Percentiles rank a stretch among this genome's conserved stretches.
These are phyloP conservation scores for Backusella morwellensis DNA, from an alignment of 192 early-diverging fungal species.

Conservation along the genomic window DNA sequence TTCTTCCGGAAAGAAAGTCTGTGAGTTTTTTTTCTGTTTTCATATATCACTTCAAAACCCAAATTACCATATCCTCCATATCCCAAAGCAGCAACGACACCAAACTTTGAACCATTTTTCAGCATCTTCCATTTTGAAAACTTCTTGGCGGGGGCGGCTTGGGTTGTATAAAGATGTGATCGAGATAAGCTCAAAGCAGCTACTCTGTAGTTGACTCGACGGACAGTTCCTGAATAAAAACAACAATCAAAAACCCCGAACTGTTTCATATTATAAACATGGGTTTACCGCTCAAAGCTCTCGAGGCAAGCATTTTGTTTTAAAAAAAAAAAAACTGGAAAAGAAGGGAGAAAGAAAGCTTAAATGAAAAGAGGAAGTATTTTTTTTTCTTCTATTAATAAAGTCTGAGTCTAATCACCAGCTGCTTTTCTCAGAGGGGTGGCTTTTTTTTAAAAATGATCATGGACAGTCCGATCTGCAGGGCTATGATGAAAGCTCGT, in stretches of 20 bases:
- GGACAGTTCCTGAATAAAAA: not conserved
- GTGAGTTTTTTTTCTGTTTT: not conserved
- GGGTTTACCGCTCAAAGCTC: not conserved
- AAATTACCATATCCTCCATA: conserved; percentile 13
- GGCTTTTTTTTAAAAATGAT: not conserved
- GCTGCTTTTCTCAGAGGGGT: not conserved
- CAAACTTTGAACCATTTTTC: conserved; percentile 12
- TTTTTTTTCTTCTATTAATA: not conserved
- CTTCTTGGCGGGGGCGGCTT: not conserved
- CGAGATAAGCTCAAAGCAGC: not conserved
- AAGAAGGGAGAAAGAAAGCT: not conserved
- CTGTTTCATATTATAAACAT: not conserved
- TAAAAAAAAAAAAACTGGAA: not conserved
- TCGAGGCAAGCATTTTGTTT: not conserved
- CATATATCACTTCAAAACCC: not conserved
- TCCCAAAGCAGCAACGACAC: conserved; percentile 17
- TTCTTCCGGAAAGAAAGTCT: conserved; percentile 19
- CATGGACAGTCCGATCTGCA: not conserved
- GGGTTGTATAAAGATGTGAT: not conserved
- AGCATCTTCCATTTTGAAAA: conserved; percentile 17
- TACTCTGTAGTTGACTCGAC: not conserved
- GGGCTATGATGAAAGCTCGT: conserved; percentile 1
- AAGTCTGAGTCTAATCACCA: not conserved
- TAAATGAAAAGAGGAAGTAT: not conserved
- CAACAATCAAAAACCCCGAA: not conserved